Conservation (phyloP, 179 eudicot genomes). For the Monotropa hypopitys region DNA sequence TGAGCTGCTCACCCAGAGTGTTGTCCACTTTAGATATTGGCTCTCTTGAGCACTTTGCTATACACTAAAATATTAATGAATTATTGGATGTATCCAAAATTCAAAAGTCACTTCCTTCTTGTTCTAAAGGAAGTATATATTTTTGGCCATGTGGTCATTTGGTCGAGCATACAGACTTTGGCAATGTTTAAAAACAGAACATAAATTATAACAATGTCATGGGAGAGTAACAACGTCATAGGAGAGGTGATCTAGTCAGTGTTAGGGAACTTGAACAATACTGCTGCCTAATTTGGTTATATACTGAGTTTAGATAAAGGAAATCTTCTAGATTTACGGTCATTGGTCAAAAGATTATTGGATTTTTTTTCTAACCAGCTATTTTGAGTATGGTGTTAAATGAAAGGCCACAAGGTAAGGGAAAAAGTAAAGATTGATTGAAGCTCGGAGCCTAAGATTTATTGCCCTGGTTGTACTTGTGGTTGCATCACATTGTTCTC, state of each 20-base stretch:
- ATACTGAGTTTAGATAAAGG: background rate
- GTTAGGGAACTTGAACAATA: background rate
- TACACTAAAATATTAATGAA: background rate
- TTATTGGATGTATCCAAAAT: background rate
- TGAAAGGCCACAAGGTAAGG: background rate
- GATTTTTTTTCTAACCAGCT: background rate
- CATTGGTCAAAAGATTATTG: background rate
- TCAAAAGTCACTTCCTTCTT: background rate
- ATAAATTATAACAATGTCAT: background rate
- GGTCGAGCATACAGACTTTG: background rate
- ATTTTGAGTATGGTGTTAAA: conserved; percentile 1
- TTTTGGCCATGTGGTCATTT: background rate
- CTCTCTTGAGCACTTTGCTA: background rate
- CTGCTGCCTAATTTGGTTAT: background rate
- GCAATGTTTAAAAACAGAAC: background rate
- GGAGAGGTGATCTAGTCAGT: background rate
- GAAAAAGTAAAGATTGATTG: background rate
- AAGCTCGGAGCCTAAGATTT: background rate
- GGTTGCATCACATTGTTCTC: background rate
- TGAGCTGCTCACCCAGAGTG: background rate
- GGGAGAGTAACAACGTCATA: background rate
- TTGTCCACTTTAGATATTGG: background rate
- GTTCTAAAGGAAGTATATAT: background rate
- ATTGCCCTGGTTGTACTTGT: background rate
- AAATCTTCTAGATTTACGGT: background rate